phyloP scores from a whole-genome alignment of 441 rosid genomes.

The Adansonia grandidieri region DNA sequence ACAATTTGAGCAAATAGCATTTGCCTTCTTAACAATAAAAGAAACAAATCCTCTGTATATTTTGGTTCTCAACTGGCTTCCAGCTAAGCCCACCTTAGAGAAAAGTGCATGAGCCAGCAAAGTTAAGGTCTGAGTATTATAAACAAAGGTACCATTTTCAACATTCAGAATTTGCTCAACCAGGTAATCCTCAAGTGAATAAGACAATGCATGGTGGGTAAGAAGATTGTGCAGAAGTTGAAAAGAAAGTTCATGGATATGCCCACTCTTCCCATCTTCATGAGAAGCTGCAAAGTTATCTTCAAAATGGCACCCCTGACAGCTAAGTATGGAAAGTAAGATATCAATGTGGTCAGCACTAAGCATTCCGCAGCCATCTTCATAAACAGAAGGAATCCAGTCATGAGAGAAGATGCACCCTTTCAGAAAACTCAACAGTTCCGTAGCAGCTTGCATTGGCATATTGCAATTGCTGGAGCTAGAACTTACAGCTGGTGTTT shows the following conservation, averaged over 20 bases:
- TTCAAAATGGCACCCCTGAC: constrained; percentile 50
- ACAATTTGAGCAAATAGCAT: constrained; percentile 54
- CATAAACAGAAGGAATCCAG: constrained; percentile 70
- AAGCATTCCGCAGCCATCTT: constrained; percentile 78
- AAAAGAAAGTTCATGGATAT: constrained; percentile 68
- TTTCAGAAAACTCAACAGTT: constrained; percentile 81
- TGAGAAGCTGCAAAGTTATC: constrained; percentile 55
- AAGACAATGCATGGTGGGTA: constrained; percentile 62
- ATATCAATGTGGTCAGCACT: constrained; percentile 73
- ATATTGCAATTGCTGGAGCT: constrained; percentile 66
- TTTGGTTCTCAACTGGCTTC: constrained; percentile 71
- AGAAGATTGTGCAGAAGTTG: constrained; percentile 82
- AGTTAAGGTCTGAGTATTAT: constrained; percentile 78
- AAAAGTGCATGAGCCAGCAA: constrained; percentile 80
- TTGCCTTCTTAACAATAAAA: constrained; percentile 68
- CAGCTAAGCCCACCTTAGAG: constrained; percentile 69
- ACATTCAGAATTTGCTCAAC: constrained; percentile 74
- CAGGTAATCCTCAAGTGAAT: constrained; percentile 78
- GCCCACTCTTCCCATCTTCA: constrained; percentile 65
- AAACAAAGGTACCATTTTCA: constrained; percentile 69
- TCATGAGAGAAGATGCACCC: constrained; percentile 71
- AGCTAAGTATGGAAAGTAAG: constrained; percentile 72
- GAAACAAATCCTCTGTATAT: constrained; percentile 62
- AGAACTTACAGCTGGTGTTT: constrained; percentile 56
- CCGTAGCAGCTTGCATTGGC: constrained; percentile 87